Conservation (phyloP, 1,284 basidiomycete species). For the Irpex rosettiformis region DNA sequence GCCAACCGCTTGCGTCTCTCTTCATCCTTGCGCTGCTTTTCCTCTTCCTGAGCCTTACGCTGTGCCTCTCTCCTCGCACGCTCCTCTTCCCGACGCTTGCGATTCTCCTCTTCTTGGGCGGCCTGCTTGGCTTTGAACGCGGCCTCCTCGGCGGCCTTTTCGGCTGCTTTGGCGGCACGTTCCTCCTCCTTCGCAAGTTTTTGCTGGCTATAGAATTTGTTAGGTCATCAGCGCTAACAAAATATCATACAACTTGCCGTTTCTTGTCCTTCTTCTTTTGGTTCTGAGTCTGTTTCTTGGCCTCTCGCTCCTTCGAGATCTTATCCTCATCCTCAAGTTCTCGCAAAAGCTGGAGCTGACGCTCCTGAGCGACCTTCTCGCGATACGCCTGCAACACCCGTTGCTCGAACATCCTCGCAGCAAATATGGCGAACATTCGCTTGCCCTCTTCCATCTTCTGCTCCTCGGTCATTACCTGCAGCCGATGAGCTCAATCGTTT, state of each 20-base stretch:
- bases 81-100: conserved; percentile 72
- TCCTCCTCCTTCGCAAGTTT: conserved; percentile 93
- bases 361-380: conserved; percentile 44
- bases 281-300: conserved; percentile 93
- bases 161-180: conserved; percentile 73
- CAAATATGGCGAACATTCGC: conserved; percentile 99
- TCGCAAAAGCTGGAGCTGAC: conserved; percentile 47
- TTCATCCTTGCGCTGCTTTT: conserved; percentile 73
- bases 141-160: conserved; percentile 79
- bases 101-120: conserved; percentile 60
- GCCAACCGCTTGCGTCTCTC: conserved; percentile 71
- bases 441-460: conserved; percentile 99
- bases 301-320: conserved; percentile 68
- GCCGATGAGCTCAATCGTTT: conserved; percentile 13
- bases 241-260: conserved; percentile 48
- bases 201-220: conserved; percentile 61
- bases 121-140: conserved; percentile 63
- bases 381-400: conserved; percentile 73
- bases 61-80: conserved; percentile 68
- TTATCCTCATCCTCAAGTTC: conserved; percentile 61
- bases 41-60: conserved; percentile 77
- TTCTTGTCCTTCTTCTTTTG: conserved; percentile 99
- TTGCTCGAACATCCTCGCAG: conserved; percentile 99
- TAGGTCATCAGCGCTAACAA: conserved; percentile 10
- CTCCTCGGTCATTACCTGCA: conserved; percentile 73